Percentiles rank a stretch among this genome's conserved stretches.
Evolutionary conservation across 2,329 filamentous ascomycete genomes (phyloP).

Genomic region (Arthrobotrys megalospora): DNA sequence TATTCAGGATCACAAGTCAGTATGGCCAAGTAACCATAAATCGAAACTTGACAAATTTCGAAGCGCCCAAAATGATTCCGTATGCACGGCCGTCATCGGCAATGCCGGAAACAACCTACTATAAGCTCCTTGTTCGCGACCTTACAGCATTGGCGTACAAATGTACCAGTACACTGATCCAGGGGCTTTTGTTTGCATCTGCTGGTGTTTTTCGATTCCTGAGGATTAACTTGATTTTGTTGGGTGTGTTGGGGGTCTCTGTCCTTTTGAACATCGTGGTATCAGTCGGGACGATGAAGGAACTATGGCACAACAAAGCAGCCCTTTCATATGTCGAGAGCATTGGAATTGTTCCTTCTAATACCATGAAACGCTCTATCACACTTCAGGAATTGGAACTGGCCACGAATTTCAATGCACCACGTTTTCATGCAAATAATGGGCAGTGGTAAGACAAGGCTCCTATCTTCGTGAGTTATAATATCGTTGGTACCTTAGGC

Average conservation of each 20-base stretch:
- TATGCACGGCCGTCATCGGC: slow-evolving; percentile 17
- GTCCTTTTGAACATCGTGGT: slow-evolving; percentile 40
- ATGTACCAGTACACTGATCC: neutral
- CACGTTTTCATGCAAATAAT: slow-evolving; percentile 26
- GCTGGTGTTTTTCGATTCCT: slow-evolving; percentile 13
- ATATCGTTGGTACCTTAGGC: neutral
- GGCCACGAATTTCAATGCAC: slow-evolving; percentile 33
- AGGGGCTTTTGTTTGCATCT: slow-evolving; percentile 4
- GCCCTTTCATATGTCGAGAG: slow-evolving; percentile 47
- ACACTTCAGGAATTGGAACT: slow-evolving; percentile 52
- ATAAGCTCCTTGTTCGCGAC: slow-evolving; percentile 13
- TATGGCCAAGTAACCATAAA: slow-evolving; percentile 40
- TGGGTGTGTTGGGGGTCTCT: slow-evolving; percentile 39
- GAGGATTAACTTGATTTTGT: slow-evolving; percentile 29
- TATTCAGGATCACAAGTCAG: slow-evolving; percentile 43
- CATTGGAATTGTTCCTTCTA: slow-evolving; percentile 34
- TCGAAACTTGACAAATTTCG: neutral
- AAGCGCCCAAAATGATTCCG: neutral
- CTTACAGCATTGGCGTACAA: neutral
- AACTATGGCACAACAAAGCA: slow-evolving; percentile 45
- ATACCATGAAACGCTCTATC: slow-evolving; percentile 52
- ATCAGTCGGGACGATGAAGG: slow-evolving; percentile 35
- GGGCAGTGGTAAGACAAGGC: slow-evolving; percentile 43
- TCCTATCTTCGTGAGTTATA: neutral
- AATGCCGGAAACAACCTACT: slow-evolving; percentile 47